Base-by-base conservation (phyloP, 345 rosid genomes). In the Eucalyptus sp. region DNA sequence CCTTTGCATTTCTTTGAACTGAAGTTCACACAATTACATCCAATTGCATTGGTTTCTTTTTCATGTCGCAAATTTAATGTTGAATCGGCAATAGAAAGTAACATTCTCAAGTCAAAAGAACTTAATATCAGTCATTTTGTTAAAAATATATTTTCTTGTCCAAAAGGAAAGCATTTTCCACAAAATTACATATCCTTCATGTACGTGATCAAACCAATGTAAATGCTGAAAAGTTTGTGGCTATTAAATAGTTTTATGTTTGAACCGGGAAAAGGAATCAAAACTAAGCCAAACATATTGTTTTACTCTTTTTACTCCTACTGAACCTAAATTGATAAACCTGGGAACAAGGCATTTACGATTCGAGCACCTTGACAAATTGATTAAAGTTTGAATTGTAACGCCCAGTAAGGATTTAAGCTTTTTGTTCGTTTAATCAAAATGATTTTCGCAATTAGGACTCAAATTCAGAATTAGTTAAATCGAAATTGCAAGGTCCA, bases 391-490 rank as follows among this genome's bases (percentile, higher is more conserved):
- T 52, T 52, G 58, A 52, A 52, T 52, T 52, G 10, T 5, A 0
- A 52, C 1, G 25, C 1, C 58, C 0, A 0, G 10, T 52, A 20
- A 52, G 58, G 2, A 52, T 52, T 52, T 52, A 52, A 52, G 25
- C 58, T 52, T 1, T 52, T 52, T 52, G 58, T 7, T 52, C 25
- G 10, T 52, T 52, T 52, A 52, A 20, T 20, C 1, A 2, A 52
- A 52, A 1, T 52, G 58, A 20, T 18, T 52, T 52, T 52, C 0
- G 5, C 0, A 52, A 20, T 52, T 52, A 52, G 4, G 5, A 52
- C 58, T 52, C 58, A 52, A 52, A 52, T 52, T 52, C 25, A 18
- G 25, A 52, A 52, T 52, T 52, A 52, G 58, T 8, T 52, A 52
- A 7, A 52, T 52, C 0, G 25, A 4, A 52, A 20, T 52, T 52